Conservation (phyloP, 2,329 filamentous ascomycete species). For the Chrysoporthe austroafricana region DNA sequence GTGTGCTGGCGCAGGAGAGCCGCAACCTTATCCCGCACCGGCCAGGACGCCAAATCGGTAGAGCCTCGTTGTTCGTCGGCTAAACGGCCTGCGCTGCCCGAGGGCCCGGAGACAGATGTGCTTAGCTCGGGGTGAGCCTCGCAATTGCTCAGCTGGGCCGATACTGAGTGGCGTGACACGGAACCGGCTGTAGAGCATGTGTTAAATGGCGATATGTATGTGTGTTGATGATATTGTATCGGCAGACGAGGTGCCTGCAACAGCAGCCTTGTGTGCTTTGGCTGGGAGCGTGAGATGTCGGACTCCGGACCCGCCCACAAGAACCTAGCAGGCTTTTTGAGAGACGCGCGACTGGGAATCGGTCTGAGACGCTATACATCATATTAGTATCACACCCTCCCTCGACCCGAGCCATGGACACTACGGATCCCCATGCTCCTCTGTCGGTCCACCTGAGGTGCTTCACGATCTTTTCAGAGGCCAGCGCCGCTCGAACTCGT, state of each 20-base stretch:
- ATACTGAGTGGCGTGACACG: no score
- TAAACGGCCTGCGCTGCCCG: conserved; percentile 10
- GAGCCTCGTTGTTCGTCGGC: background rate
- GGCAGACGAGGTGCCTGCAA: no score
- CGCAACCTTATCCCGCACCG: background rate
- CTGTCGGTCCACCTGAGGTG: background rate
- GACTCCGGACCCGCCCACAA: no score
- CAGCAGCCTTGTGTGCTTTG: no score
- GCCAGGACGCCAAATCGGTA: background rate
- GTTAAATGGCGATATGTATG: no score
- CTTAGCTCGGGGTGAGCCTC: conserved; percentile 1
- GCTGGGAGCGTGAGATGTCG: no score
- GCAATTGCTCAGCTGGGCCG: no score
- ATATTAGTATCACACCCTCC: background rate
- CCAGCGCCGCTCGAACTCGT: background rate
- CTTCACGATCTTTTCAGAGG: background rate
- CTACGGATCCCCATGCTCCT: background rate
- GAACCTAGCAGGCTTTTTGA: no score
- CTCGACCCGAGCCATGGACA: background rate
- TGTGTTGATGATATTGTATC: no score
- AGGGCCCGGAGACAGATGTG: conserved; percentile 14
- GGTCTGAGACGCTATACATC: no score
- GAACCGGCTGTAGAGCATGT: no score
- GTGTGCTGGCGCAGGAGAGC: background rate
- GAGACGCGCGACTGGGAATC: no score